Conservation (phyloP, 2,329 filamentous ascomycete genomes). For the Monosporascus ibericus region DNA sequence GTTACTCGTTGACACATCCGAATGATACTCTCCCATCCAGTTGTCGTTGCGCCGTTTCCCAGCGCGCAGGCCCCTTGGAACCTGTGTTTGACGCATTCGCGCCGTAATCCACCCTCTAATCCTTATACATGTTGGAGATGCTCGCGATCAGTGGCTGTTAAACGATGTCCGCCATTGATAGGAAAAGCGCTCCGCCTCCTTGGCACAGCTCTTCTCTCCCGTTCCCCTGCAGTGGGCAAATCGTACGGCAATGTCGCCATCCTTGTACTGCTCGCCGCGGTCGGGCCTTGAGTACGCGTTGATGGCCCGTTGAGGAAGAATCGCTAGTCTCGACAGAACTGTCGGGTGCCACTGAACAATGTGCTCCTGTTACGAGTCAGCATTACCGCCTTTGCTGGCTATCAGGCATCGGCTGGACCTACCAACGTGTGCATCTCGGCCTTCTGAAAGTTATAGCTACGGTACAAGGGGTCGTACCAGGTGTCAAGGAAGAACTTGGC, state of each 20-base stretch:
- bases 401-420: constrained; percentile 26
- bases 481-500: constrained; percentile 87
- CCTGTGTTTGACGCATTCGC: neutral
- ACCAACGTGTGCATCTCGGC: constrained; percentile 88
- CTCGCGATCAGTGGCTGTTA: neutral
- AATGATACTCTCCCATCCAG: neutral
- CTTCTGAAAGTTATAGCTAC: constrained; percentile 93
- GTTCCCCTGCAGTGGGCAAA: constrained; percentile 63
- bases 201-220: constrained; percentile 58
- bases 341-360: constrained; percentile 96
- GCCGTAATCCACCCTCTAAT: neutral
- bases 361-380: constrained; percentile 58
- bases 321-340: constrained; percentile 78
- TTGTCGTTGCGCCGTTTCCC: neutral
- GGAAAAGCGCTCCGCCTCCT: constrained; percentile 55
- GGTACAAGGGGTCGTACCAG: constrained; percentile 93
- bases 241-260: constrained; percentile 79
- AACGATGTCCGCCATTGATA: constrained; percentile 41
- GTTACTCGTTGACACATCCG: neutral
- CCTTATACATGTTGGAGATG: neutral
- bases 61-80: neutral
- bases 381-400: neutral
- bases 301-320: constrained; percentile 80
- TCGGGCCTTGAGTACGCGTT: constrained; percentile 65
- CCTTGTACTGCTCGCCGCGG: constrained; percentile 62